These are phyloP conservation scores for Lichtheimia hyalospora DNA, from an alignment of 371 early-diverging fungal genomes.

Conservation along the genomic window DNA sequence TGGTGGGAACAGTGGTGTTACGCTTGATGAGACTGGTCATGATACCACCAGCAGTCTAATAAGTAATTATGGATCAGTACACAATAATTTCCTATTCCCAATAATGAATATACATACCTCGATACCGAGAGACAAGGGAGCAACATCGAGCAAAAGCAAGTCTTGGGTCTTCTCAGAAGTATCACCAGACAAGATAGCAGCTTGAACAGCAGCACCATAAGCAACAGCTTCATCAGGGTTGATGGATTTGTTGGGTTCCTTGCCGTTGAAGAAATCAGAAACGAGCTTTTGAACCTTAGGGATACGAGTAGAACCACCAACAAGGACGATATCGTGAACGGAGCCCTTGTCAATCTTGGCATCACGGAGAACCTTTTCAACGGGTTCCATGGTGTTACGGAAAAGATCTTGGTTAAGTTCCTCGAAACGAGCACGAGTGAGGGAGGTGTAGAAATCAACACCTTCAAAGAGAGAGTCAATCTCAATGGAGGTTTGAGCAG, in stretches of 20 bases:
- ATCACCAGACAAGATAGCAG: conserved; percentile 77
- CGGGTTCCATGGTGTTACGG: conserved; percentile 83
- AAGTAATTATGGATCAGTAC: too few species aligned
- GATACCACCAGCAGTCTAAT: conserved; percentile 88
- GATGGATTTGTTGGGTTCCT: conserved; percentile 87
- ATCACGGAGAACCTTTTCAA: conserved; percentile 84
- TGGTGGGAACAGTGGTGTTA: conserved; percentile 91
- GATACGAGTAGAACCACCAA: conserved; percentile 99
- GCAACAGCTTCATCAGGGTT: conserved; percentile 97
- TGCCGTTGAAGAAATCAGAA: conserved; percentile 91
- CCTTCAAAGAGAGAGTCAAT: conserved; percentile 93
- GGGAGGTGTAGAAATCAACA: conserved; percentile 83
- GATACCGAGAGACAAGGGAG: conserved; percentile 91
- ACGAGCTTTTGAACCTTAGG: conserved; percentile 99
- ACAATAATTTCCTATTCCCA: too few species aligned
- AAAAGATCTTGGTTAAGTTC: conserved; percentile 89
- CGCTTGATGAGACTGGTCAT: conserved; percentile 80
- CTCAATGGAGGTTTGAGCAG: conserved; percentile 83
- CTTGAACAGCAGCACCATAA: conserved; percentile 95
- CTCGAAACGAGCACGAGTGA: conserved; percentile 95
- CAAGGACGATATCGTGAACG: conserved; percentile 97
- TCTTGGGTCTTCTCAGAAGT: conserved; percentile 67
- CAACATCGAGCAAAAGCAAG: conserved; percentile 85
- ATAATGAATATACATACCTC: conserved; percentile 34
- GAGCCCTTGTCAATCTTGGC: conserved; percentile 90